phyloP scores from a whole-genome alignment of 306 rosid species.

The Corylus americana region DNA sequence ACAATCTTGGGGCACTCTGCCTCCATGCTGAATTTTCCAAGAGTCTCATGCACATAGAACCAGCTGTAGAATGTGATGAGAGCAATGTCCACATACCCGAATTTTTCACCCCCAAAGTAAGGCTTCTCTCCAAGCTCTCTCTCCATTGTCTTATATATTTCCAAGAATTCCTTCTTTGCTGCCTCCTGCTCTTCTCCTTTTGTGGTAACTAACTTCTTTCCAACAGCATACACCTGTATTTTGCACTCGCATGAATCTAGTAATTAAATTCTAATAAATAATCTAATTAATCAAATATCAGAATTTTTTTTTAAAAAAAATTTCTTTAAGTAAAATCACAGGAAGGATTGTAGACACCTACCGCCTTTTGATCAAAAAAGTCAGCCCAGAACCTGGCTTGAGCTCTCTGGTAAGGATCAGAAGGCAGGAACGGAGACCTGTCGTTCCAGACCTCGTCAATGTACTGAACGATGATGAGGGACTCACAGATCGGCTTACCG shows the following conservation, averaged over 20 bases:
- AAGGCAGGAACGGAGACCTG: constrained; percentile 31
- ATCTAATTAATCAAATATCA: too few relatives aligned
- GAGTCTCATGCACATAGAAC: constrained; percentile 18
- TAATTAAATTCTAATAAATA: too few relatives aligned
- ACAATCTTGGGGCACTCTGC: constrained; percentile 24
- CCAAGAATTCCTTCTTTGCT: constrained; percentile 16
- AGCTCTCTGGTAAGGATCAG: constrained; percentile 45
- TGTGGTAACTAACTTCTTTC: constrained; percentile 30
- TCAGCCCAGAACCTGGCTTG: constrained; percentile 46
- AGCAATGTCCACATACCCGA: constrained; percentile 25
- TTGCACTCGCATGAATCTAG: not conserved
- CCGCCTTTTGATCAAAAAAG: constrained; percentile 31
- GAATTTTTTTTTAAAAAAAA: too few relatives aligned
- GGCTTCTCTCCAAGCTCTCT: not conserved
- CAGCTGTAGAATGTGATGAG: constrained; percentile 18
- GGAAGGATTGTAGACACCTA: constrained; percentile 11
- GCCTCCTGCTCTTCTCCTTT: constrained; percentile 40
- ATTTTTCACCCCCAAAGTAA: not conserved
- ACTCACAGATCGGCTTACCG: constrained; percentile 48
- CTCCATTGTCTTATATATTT: constrained; percentile 16
- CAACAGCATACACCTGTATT: constrained; percentile 37
- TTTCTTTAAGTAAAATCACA: too few relatives aligned
- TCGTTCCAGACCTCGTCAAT: constrained; percentile 35
- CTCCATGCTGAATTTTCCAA: constrained; percentile 20
- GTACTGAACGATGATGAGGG: constrained; percentile 33